These are phyloP conservation scores for Candida dubliniensis DNA, from an alignment of 1,139 yeast genomes.

Conservation along the genomic window DNA sequence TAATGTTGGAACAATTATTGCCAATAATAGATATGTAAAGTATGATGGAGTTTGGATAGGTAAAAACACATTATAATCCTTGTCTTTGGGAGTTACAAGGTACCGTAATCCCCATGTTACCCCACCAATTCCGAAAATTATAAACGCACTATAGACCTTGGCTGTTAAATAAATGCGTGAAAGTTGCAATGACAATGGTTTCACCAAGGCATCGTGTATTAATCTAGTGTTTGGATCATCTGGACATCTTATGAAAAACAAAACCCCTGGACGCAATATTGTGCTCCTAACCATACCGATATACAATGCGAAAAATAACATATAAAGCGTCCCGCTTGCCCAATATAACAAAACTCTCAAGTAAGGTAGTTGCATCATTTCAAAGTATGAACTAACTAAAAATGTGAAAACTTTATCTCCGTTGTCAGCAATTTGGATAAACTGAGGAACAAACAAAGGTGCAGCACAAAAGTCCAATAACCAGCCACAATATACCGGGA, in stretches of 20 bases:
- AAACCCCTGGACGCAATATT: constrained; percentile 83
- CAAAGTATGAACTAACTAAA: constrained; percentile 27
- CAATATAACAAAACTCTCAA: constrained; percentile 48
- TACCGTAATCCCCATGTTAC: constrained; percentile 55
- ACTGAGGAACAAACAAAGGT: constrained; percentile 44
- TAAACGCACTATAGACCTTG: constrained; percentile 71
- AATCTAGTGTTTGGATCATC: constrained; percentile 90
- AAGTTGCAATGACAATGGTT: constrained; percentile 70
- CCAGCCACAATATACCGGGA: constrained; percentile 86
- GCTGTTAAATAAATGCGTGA: constrained; percentile 76
- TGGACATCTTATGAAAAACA: constrained; percentile 89
- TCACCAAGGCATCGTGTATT: constrained; percentile 83
- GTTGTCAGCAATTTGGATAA: constrained; percentile 14
- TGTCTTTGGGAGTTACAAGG: constrained; percentile 22
- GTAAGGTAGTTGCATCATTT: constrained; percentile 23
- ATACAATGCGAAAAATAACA: constrained; percentile 83
- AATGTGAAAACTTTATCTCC: constrained; percentile 17
- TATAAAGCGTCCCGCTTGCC: constrained; percentile 78
- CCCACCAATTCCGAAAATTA: constrained; percentile 73
- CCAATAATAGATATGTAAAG: constrained; percentile 10
- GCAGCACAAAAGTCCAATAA: constrained; percentile 68
- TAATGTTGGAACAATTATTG: constrained; percentile 11
- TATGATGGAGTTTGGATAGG: constrained; percentile 24
- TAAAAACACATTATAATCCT: constrained; percentile 23
- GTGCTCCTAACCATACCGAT: constrained; percentile 77